Evolutionary conservation across 2,329 filamentous ascomycete genomes (phyloP), one percentile per base, ranked within the genome.

Genomic region (Pestalotiopsis sp.): DNA sequence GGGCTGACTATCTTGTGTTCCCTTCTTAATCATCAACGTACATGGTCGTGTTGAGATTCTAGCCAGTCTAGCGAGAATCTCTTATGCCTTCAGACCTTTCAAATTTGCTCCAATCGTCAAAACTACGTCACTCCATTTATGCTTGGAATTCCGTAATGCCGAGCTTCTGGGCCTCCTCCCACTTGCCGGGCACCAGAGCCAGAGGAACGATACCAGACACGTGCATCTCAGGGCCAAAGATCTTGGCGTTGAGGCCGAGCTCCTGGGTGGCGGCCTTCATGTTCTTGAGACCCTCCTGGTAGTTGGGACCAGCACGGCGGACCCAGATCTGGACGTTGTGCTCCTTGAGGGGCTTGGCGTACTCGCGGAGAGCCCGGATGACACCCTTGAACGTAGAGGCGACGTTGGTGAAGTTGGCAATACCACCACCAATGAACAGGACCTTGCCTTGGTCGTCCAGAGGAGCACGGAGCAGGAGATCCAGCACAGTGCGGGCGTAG

Each of bases 351-450:
- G 92, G 88, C 72, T 91, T 90, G 70, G 95, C 89, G 76, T 95
- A 94, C 84, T 98, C 96, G 74, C 95, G 91, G 74, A 99, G 90
- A 70, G 96, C 96, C 76, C 94, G 92, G 82, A 99, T 99, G 83
- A 99, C 95, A 87, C 96, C 96, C 90, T 99, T 99, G 92, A 99
- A 99, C 73, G 96, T 99, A 77, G 93, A 96, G 71, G 96, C 96
- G 67, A 99, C 96, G 86, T 98, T 99, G 88, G 96, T 99, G 88
- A 99, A 99, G 92, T 99, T 99, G 89, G 96, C 96, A 89, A 99
- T 99, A 89, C 96, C 96, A 86, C 96, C 96, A 83, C 96, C 96
- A 75, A 99, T 98, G 90, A 99, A 99, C 74, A 99, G 92, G 67
- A 99, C 94, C 90, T 98, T 99, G 87, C 96, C 96, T 79, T 98